These are phyloP conservation scores for Coprinopsis marcescibilis DNA, from an alignment of 768 basidiomycete genomes.

Conservation along the genomic window DNA sequence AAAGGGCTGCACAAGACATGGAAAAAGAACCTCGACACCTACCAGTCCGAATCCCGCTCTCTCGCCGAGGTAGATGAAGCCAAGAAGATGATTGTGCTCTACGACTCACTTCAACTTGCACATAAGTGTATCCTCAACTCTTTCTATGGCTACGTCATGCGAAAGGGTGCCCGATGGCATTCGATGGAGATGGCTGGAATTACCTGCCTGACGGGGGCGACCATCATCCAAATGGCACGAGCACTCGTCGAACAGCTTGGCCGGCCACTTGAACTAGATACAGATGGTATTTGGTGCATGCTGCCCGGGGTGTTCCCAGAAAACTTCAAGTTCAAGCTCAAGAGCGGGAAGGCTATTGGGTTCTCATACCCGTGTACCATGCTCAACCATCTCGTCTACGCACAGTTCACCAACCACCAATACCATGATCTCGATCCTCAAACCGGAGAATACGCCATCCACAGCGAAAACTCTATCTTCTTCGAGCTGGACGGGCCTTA, in stretches of 20 bases:
- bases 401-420: slow-evolving; percentile 93
- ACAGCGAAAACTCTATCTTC: slow-evolving; percentile 98
- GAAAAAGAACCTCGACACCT: slow-evolving; percentile 94
- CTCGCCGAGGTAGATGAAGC: slow-evolving; percentile 92
- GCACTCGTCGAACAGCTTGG: slow-evolving; percentile 97
- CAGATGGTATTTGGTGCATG: slow-evolving; percentile 99
- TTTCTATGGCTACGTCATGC: slow-evolving; percentile 99
- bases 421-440: slow-evolving; percentile 89
- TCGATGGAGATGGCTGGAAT: slow-evolving; percentile 99
- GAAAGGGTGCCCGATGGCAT: slow-evolving; percentile 98
- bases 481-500: slow-evolving; percentile 99
- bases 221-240: slow-evolving; percentile 98
- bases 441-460: slow-evolving; percentile 78
- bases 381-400: slow-evolving; percentile 97
- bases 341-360: slow-evolving; percentile 77
- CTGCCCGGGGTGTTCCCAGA: slow-evolving; percentile 96
- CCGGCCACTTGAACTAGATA: slow-evolving; percentile 93
- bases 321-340: slow-evolving; percentile 92
- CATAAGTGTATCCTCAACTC: slow-evolving; percentile 99
- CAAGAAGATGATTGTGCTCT: slow-evolving; percentile 97
- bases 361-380: slow-evolving; percentile 99
- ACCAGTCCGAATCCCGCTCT: slow-evolving; percentile 58
- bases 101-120: slow-evolving; percentile 96
- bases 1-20: slow-evolving; percentile 97
- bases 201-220: slow-evolving; percentile 95